phyloP scores from a whole-genome alignment of 1,284 basidiomycete species.

The Gomphus bonarii region DNA sequence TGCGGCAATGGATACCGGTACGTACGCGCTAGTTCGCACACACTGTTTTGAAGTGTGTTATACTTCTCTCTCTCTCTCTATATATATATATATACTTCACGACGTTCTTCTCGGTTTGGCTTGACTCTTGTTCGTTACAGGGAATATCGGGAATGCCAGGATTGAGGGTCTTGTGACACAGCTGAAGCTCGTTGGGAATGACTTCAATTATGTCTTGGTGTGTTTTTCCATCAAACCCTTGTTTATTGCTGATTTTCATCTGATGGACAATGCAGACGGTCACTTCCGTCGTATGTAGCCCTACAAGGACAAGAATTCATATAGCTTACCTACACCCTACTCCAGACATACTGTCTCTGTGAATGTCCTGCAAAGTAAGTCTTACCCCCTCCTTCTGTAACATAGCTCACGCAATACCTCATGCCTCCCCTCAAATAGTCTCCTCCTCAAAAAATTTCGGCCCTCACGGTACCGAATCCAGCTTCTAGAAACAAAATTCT shows the following conservation, averaged over 20 bases:
- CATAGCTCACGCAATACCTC: background rate
- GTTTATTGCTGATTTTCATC: no score
- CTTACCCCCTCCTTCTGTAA: background rate
- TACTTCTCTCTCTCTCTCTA: no score
- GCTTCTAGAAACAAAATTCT: background rate
- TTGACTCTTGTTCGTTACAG: slow-evolving; percentile 20
- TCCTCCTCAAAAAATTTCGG: background rate
- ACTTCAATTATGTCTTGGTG: slow-evolving; percentile 34
- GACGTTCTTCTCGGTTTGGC: no score
- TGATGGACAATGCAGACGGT: background rate
- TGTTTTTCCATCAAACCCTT: background rate
- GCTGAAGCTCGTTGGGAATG: slow-evolving; percentile 43
- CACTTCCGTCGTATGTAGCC: background rate
- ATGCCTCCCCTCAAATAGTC: background rate
- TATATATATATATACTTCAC: no score
- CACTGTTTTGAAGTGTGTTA: no score
- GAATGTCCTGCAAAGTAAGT: slow-evolving; percentile 51
- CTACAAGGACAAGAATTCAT: background rate
- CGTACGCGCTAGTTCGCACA: background rate
- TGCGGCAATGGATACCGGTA: background rate
- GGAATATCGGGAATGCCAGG: slow-evolving; percentile 58
- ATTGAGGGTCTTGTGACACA: slow-evolving; percentile 47
- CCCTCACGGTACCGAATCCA: background rate
- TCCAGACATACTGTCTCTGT: slow-evolving; percentile 48
- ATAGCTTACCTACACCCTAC: slow-evolving; percentile 31